Base-by-base conservation (phyloP, 768 basidiomycete genomes). In the Tremella mesenterica region DNA sequence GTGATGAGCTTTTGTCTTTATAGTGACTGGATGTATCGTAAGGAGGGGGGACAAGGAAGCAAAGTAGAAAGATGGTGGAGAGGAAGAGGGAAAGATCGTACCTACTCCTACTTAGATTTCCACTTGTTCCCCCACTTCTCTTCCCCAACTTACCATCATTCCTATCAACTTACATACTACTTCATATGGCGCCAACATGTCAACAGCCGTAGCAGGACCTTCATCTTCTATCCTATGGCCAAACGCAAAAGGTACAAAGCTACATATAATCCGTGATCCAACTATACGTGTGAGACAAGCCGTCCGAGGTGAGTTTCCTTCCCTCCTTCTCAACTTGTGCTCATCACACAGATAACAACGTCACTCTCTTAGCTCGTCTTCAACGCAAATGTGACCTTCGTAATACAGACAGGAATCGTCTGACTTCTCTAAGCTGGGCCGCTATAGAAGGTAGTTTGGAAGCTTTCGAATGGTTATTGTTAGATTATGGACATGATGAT, bases 391-490 rank as follows among this genome's bases (percentile, higher is more conserved):
- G 48, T 2, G 90, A 95, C 66, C 82, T 95, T 78, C 82, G 92
- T 20, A 96, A 96, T 74, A 83, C 88, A 8, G 92, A 96, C 74
- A 78, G 84, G 21, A 81, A 80, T 59, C 80, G 88, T 7, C 85
- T 85, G 69, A 95, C 92, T 0, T 90, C 87, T 12, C 74, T 96
- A 8, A 88, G 89, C 4, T 96, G 89, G 90, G 83, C 91, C 1
- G 90, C 90, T 20, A 81, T 85, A 0, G 80, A 88, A 33, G 89
- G 87, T 0, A 83, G 88, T 56, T 85, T 92, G 67, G 91, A 93
- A 69, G 90, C 88, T 1, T 96, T 93, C 61, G 90, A 95, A 66
- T 95, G 85, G 74, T 47, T 75, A 29, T 77, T 96, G 50, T 77
- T 93, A 48, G 81, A 78, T 58, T 82, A 80, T 20, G 89, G 89